Evolutionary conservation across 176 grass and related monocot species (phyloP), one percentile per base, ranked within the genome.

Genomic region (Oryza glaberrima): DNA sequence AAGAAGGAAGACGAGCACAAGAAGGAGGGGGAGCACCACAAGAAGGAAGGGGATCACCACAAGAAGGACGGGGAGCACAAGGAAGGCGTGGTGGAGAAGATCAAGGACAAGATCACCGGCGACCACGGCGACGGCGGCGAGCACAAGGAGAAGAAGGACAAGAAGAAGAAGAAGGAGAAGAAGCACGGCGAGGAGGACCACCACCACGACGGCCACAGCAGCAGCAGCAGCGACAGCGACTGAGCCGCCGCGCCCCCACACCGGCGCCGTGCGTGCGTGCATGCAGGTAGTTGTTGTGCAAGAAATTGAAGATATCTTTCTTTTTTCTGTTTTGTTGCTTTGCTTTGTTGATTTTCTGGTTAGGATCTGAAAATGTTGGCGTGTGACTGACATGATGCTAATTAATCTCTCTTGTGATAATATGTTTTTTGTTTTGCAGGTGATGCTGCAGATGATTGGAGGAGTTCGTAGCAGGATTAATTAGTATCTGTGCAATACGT

Each of bases 41-140:
- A 92, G 73, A 87, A 81, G 84, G 84, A 34, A 4, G 87, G 34
- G 7, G 86, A 84, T 67, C 43, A 51, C 13, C 84, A 92, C 82
- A 87, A 95, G 86, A 79, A 96, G 84, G 81, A 87, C 0, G 84
- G 75, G 30, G 83, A 92, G 81, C 86, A 93, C 75, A 90, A 93
- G 68, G 93, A 88, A 48, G 92, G 95, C 28, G 7, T 94, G 4
- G 6, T 82, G 12, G 95, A 91, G 23, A 95, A 98, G 92, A 90
- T 98, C 85, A 98, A 98, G 91, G 90, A 91, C 51, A 98, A 98
- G 88, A 67, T 94, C 89, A 88, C 88, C 38, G 92, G 95, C 43
- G 78, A 85, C 40, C 82, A 89, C 11, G 72, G 79, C 48, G 89
- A 82, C 41, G 69, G 30, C 9, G 81, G 89, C 11, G 67, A 94